Evolutionary conservation across 2,329 filamentous ascomycete genomes (phyloP).

Genomic region (Tympanopsis confertula): DNA sequence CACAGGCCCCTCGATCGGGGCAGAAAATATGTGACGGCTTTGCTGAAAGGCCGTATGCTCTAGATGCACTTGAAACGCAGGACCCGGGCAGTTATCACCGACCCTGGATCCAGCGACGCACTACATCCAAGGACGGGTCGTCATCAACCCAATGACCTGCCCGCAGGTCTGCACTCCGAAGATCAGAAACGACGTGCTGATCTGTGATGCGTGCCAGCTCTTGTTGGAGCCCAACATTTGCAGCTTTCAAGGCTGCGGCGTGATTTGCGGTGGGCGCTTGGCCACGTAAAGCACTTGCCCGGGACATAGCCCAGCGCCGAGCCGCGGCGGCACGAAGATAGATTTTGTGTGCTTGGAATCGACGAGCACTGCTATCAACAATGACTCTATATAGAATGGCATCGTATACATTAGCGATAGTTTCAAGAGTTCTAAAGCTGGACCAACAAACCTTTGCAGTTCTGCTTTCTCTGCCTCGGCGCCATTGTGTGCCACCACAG

Average conservation of each 20-base stretch:
- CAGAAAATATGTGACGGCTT: no score
- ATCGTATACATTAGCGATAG: conserved; percentile 2
- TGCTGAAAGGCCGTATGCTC: no score
- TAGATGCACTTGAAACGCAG: no score
- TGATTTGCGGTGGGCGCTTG: conserved; percentile 33
- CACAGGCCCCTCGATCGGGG: no score
- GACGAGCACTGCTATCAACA: conserved; percentile 43
- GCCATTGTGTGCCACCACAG: conserved; percentile 26
- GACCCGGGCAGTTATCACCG: no score
- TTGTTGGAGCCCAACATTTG: conserved; percentile 16
- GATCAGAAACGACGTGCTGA: conserved; percentile 37
- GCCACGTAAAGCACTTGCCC: conserved; percentile 35
- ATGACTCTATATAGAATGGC: conserved; percentile 37
- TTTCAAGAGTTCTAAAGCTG: conserved; percentile 1
- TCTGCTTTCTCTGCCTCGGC: conserved; percentile 40
- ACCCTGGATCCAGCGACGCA: conserved; percentile 30
- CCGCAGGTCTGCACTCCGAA: conserved; percentile 38
- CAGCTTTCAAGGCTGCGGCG: conserved; percentile 22
- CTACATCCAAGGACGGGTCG: conserved; percentile 40
- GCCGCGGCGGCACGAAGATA: conserved; percentile 46
- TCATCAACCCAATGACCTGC: conserved; percentile 51
- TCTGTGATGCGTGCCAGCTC: conserved; percentile 46
- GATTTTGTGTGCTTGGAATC: conserved; percentile 49
- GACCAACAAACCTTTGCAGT: conserved; percentile 34
- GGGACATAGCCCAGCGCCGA: conserved; percentile 42